Evolutionary conservation across 345 rosid genomes (phyloP), one percentile per base, ranked within the genome.

Genomic region (Brassica incana): DNA sequence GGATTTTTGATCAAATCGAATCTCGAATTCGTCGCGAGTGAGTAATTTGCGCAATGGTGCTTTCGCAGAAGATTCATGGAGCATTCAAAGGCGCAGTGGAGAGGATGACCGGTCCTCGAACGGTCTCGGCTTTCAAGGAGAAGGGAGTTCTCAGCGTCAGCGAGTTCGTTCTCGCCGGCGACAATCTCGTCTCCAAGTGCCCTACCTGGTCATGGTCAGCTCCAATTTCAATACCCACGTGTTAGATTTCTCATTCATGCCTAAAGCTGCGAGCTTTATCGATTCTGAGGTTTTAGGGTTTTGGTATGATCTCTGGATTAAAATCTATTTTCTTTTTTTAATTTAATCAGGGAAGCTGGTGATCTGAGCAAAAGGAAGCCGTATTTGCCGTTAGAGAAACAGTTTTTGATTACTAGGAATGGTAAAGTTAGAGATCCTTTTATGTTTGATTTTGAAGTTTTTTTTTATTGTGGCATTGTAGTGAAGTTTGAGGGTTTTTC

Each of bases 151-250:
- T 94, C 69, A 90, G 97, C 86, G 97, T 92, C 82, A 74, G 80
- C 84, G 98, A 94, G 75, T 92, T 94, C 84, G 52, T 92, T 78
- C 83, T 92, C 69, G 97, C 97, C 70, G 98, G 98, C 6, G 97
- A 94, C 65, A 94, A 94, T 79, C 97, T 94, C 80, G 98, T 92
- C 77, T 84, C 96, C 67, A 94, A 94, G 82, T 94, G 98, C 86
- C 98, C 98, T 65, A 94, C 98, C 75, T 92, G 98, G 98, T 94
- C 97, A 27, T 94, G 98, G 98, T 92, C 43, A 69, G 80, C 30
- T 69, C 74, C 6, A 16, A 58, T 68, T 59, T 29, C 2, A 68
- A 29, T 59, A 5, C 10, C 9, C 58, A 30, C n/a, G 29, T 2
- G 6, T 7, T 56, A 14, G 58, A 23, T 67, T 36, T 58, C 52